phyloP scores from a whole-genome alignment of 306 rosid species.

The Mimosa bimucronata region DNA sequence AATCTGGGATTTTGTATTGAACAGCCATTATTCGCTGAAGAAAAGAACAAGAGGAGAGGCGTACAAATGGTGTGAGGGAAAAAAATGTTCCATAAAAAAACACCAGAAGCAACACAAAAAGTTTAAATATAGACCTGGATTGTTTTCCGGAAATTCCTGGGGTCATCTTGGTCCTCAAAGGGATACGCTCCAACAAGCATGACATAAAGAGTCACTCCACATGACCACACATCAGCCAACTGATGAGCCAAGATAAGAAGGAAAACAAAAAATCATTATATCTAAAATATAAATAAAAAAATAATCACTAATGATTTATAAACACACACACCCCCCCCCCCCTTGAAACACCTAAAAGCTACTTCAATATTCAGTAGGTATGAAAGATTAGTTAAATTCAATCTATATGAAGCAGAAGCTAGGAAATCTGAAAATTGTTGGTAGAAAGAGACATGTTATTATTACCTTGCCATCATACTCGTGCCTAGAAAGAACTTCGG shows the following conservation, averaged over 20 bases:
- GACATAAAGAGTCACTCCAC: constrained; percentile 83
- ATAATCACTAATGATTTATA: background rate
- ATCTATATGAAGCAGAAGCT: constrained; percentile 9
- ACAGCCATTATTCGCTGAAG: constrained; percentile 74
- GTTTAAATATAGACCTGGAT: constrained; percentile 56
- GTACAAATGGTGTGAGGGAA: constrained; percentile 28
- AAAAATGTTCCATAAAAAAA: background rate
- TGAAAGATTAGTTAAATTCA: constrained; percentile 6
- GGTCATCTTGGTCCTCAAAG: constrained; percentile 82
- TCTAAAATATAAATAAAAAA: background rate
- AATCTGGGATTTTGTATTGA: constrained; percentile 78
- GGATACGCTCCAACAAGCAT: constrained; percentile 87
- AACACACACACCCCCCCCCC: background rate
- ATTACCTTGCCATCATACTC: constrained; percentile 81
- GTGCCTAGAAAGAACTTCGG: constrained; percentile 73
- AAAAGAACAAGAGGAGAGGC: constrained; percentile 9
- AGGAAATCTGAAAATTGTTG: constrained; percentile 15
- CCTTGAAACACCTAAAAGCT: constrained; percentile 6
- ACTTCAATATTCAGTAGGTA: constrained; percentile 3
- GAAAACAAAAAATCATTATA: background rate
- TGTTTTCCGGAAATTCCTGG: constrained; percentile 75
- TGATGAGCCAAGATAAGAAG: constrained; percentile 31
- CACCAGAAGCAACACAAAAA: background rate
- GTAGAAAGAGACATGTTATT: background rate
- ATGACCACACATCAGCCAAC: constrained; percentile 90